These are phyloP conservation scores for Apiosordaria backusii DNA, from an alignment of 495 filamentous ascomycete genomes.

Conservation along the genomic window DNA sequence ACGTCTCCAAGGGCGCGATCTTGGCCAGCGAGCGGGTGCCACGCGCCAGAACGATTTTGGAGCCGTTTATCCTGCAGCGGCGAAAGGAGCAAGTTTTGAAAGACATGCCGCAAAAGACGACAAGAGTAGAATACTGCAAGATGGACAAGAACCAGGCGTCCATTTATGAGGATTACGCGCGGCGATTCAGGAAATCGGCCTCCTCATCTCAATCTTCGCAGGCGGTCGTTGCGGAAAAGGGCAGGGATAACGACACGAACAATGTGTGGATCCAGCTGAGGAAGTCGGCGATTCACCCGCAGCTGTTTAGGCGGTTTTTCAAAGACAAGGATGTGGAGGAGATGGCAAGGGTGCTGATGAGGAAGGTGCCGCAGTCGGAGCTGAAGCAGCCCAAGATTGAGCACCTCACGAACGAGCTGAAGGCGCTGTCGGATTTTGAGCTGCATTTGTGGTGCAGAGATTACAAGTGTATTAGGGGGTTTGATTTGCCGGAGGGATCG, in stretches of 20 bases:
- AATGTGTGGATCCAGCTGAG: conserved; percentile 90
- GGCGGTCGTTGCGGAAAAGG: conserved; percentile 26
- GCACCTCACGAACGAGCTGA: conserved; percentile 68
- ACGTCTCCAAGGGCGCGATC: conserved; percentile 67
- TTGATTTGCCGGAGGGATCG: conserved; percentile 65
- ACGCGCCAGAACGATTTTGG: conserved; percentile 85
- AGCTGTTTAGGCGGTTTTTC: conserved; percentile 80
- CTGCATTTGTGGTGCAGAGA: conserved; percentile 74
- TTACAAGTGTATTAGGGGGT: conserved; percentile 66
- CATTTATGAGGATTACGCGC: conserved; percentile 60
- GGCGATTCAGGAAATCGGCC: conserved; percentile 41
- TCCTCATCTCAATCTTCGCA: conserved; percentile 44
- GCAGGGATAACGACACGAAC: conserved; percentile 45
- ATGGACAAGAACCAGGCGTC: conserved; percentile 64
- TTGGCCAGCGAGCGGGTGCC: conserved; percentile 80
- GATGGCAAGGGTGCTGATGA: conserved; percentile 73
- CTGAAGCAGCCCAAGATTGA: conserved; percentile 53
- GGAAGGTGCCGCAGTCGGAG: conserved; percentile 42
- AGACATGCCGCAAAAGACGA: conserved; percentile 78
- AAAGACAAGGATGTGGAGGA: conserved; percentile 66
- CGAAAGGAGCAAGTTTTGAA: conserved; percentile 94
- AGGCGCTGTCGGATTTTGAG: conserved; percentile 73
- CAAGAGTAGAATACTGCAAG: conserved; percentile 71
- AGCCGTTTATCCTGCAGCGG: conserved; percentile 87
- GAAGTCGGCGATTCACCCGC: conserved; percentile 88